A percentile compares a stretch with the other conserved stretches of the same genome.
phyloP scores from a whole-genome alignment of 2,329 filamentous ascomycete genomes.

The Neurospora sp. region DNA sequence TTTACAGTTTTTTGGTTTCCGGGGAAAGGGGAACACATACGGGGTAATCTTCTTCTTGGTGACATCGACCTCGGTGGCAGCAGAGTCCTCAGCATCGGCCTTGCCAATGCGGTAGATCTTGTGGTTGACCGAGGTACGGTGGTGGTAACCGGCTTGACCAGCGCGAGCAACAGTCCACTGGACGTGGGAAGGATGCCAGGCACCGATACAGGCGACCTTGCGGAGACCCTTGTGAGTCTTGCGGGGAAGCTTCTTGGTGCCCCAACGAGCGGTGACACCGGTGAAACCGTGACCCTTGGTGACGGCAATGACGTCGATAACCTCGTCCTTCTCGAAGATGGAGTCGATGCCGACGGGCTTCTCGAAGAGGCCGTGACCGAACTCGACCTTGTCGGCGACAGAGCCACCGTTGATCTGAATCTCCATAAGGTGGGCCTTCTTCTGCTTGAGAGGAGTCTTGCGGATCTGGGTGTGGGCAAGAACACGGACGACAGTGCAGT shows the following conservation, averaged over 20 bases:
- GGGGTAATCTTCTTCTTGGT: slow-evolving; percentile 99
- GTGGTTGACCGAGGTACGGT: slow-evolving; percentile 99
- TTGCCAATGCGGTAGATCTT: slow-evolving; percentile 99
- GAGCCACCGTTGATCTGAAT: slow-evolving; percentile 99
- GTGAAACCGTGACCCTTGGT: slow-evolving; percentile 99
- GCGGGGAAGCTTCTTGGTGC: slow-evolving; percentile 99
- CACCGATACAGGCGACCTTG: slow-evolving; percentile 99
- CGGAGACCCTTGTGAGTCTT: slow-evolving; percentile 99
- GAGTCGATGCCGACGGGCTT: slow-evolving; percentile 88
- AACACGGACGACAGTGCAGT: slow-evolving; percentile 98
- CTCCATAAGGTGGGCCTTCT: slow-evolving; percentile 99
- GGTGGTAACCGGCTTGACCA: slow-evolving; percentile 99
- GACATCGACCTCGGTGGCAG: slow-evolving; percentile 88
- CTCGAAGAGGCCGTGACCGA: slow-evolving; percentile 94
- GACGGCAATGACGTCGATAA: slow-evolving; percentile 98
- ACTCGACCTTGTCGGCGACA: slow-evolving; percentile 92
- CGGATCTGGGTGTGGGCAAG: slow-evolving; percentile 99
- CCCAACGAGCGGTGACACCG: slow-evolving; percentile 97
- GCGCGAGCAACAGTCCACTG: slow-evolving; percentile 99
- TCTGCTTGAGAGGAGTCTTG: slow-evolving; percentile 99
- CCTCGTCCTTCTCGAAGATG: slow-evolving; percentile 99
- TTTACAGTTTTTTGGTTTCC: background rate
- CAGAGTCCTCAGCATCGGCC: slow-evolving; percentile 82
- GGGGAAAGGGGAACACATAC: slow-evolving; percentile 53
- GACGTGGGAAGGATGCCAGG: slow-evolving; percentile 99